Evolutionary conservation across 1,284 basidiomycete genomes (phyloP).

Genomic region (Fomitopsis palustris): DNA sequence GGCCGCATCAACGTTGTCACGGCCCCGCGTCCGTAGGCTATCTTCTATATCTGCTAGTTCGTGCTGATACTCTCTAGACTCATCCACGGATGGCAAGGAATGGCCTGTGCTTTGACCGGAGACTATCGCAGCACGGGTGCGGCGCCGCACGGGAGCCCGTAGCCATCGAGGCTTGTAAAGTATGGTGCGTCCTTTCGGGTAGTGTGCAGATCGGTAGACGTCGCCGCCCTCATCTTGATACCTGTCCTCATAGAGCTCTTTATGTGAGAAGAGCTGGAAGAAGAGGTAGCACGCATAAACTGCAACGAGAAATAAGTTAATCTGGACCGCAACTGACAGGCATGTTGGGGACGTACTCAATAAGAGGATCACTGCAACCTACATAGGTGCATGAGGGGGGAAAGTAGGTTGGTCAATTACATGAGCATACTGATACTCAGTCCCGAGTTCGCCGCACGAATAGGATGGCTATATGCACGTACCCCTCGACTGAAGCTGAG

Average conservation of each 20-base stretch:
- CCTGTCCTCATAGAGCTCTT: conserved; percentile 66
- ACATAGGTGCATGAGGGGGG: not conserved
- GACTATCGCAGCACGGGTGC: too few relatives aligned
- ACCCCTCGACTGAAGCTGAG: conserved; percentile 79
- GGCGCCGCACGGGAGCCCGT: not conserved
- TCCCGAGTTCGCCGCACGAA: conserved; percentile 7
- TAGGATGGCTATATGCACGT: conserved; percentile 22
- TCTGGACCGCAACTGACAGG: not conserved
- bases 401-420: conserved; percentile 5
- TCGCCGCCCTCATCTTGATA: conserved; percentile 51
- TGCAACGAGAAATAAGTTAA: conserved; percentile 23
- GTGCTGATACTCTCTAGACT: not conserved
- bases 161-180: not conserved
- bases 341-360: conserved; percentile 48
- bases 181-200: conserved; percentile 16
- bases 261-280: conserved; percentile 88
- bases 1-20: not conserved
- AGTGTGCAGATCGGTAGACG: conserved; percentile 38
- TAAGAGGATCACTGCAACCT: conserved; percentile 79
- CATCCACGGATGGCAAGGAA: not conserved
- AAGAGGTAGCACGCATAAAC: conserved; percentile 73
- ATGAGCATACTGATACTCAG: not conserved
- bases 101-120: conserved; percentile 1
- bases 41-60: not conserved
- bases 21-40: not conserved